Conservation (phyloP, 768 basidiomycete species). For the Tephrocybe sp. region DNA sequence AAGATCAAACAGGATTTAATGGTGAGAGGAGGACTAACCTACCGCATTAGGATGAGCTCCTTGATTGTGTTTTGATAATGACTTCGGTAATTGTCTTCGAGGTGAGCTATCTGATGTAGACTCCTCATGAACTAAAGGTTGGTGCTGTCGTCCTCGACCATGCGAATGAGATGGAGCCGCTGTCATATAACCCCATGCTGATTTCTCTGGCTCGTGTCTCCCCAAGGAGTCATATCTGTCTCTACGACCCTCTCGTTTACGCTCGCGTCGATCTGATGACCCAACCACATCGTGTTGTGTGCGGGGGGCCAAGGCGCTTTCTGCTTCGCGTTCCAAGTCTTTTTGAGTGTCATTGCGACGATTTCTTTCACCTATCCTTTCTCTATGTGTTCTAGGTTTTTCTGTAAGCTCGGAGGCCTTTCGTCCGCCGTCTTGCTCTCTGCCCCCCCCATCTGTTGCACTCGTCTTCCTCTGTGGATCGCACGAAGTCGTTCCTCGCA, state of each 20-base stretch:
- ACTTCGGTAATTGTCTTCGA: constrained; percentile 12
- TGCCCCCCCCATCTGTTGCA: not conserved
- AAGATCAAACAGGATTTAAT: not conserved
- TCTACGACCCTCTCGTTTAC: constrained; percentile 10
- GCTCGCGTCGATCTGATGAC: constrained; percentile 7
- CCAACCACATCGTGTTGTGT: constrained; percentile 5
- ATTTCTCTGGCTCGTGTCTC: constrained; percentile 9
- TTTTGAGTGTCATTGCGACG: too few species aligned
- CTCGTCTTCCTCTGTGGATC: not conserved
- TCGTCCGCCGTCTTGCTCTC: too few species aligned
- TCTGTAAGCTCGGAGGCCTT: too few species aligned
- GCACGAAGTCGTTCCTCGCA: too few species aligned
- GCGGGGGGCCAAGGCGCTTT: constrained; percentile 15
- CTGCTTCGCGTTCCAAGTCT: constrained; percentile 7
- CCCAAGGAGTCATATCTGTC: constrained; percentile 15
- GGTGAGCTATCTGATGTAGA: constrained; percentile 32
- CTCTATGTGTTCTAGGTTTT: too few species aligned
- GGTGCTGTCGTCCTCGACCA: not conserved
- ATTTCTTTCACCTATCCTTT: too few species aligned
- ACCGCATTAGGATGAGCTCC: constrained; percentile 9
- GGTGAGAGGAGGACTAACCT: not conserved
- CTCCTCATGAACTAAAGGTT: constrained; percentile 24
- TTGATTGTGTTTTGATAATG: constrained; percentile 25
- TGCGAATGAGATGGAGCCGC: not conserved
- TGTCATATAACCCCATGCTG: constrained; percentile 1